Percentiles rank a stretch among this genome's conserved stretches.
Conservation (phyloP, 768 basidiomycete genomes). For the Auricularia heimuer region DNA sequence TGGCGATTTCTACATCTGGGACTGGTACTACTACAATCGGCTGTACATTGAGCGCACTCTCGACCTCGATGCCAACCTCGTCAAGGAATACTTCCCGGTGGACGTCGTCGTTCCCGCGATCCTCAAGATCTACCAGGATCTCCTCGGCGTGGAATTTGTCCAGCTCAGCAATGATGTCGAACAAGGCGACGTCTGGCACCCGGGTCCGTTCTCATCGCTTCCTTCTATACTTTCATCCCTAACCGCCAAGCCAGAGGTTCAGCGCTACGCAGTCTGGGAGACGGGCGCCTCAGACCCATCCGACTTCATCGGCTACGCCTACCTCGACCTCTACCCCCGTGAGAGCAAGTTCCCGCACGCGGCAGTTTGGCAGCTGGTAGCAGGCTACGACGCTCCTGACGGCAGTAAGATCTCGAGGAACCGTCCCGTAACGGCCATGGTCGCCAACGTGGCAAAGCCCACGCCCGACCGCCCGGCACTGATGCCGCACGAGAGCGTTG, state of each 20-base stretch:
- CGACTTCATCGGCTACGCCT: slow-evolving; percentile 76
- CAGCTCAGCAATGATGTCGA: slow-evolving; percentile 28
- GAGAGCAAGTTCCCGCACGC: slow-evolving; percentile 79
- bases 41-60: slow-evolving; percentile 58
- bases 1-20: slow-evolving; percentile 73
- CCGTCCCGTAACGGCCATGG: slow-evolving; percentile 77
- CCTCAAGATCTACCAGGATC: slow-evolving; percentile 71
- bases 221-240: too few species aligned
- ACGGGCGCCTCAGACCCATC: slow-evolving; percentile 58
- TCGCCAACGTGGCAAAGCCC: slow-evolving; percentile 82
- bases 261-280: slow-evolving; percentile 80
- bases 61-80: slow-evolving; percentile 60
- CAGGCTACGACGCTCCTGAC: slow-evolving; percentile 48
- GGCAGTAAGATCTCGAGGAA: slow-evolving; percentile 32
- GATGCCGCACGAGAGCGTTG: slow-evolving; percentile 78
- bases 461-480: slow-evolving; percentile 75
- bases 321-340: slow-evolving; percentile 81
- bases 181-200: slow-evolving; percentile 64
- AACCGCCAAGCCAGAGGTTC: slow-evolving; percentile 41
- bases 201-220: slow-evolving; percentile 61
- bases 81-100: slow-evolving; percentile 89
- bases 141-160: slow-evolving; percentile 63
- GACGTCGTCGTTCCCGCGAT: slow-evolving; percentile 73
- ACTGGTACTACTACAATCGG: slow-evolving; percentile 58
- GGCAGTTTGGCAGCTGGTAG: slow-evolving; percentile 68